phyloP scores from a whole-genome alignment of 148 eudicot species.

The Cornus suecica region DNA sequence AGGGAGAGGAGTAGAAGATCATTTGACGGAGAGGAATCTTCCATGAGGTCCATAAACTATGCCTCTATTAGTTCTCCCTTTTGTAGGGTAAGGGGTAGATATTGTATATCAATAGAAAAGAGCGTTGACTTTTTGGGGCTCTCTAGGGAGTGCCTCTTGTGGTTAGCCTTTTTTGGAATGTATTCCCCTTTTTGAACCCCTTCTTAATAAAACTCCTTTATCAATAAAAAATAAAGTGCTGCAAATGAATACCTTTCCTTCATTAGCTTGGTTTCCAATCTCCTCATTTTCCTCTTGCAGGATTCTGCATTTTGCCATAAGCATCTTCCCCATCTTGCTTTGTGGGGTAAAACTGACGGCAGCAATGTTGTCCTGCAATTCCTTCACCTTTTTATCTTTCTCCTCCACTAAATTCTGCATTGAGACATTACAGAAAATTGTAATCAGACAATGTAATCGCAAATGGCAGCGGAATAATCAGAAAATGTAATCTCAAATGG shows the following conservation, averaged over 20 bases:
- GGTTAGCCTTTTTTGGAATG: no score
- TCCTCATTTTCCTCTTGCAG: slow-evolving; percentile 98
- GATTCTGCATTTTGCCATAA: slow-evolving; percentile 93
- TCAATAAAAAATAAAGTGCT: background rate
- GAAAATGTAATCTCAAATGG: background rate
- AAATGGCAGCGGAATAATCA: background rate
- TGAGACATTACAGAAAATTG: slow-evolving; percentile 8
- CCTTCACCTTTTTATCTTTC: slow-evolving; percentile 92
- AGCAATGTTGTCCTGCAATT: slow-evolving; percentile 77
- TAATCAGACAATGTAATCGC: background rate
- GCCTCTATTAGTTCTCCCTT: no score
- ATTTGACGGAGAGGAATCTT: no score
- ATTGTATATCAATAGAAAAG: no score
- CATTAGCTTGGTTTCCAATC: slow-evolving; percentile 95
- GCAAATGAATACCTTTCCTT: slow-evolving; percentile 76
- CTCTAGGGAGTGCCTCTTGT: no score
- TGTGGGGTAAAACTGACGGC: slow-evolving; percentile 83
- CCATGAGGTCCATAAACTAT: no score
- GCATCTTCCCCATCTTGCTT: slow-evolving; percentile 95
- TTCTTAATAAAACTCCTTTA: no score
- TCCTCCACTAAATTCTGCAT: slow-evolving; percentile 92
- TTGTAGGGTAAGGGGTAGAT: no score
- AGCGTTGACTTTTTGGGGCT: no score
- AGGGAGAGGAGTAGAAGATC: no score
- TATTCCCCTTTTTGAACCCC: no score